These are phyloP conservation scores for Suillus bovinus DNA, from an alignment of 768 basidiomycete species.

Conservation along the genomic window DNA sequence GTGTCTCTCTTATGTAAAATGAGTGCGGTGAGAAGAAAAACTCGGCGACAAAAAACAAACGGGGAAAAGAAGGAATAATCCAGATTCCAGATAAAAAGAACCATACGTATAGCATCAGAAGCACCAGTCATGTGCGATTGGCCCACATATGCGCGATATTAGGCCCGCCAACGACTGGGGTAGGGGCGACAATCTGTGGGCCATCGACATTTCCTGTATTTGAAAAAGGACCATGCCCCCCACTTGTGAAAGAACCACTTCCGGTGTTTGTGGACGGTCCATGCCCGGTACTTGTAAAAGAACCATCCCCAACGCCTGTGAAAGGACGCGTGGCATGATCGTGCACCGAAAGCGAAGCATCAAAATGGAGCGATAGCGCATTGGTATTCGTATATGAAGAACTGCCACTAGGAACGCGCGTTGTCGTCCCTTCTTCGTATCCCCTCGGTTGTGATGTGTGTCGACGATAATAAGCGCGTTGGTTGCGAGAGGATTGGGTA, in stretches of 20 bases:
- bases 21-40: not conserved
- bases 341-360: slow-evolving; percentile 34
- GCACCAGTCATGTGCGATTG: slow-evolving; percentile 28
- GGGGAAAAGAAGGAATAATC: slow-evolving; percentile 2
- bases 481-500: not conserved
- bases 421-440: not conserved
- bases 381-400: slow-evolving; percentile 26
- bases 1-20: not conserved
- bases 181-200: slow-evolving; percentile 34
- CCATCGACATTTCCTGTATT: slow-evolving; percentile 12
- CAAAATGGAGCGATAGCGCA: slow-evolving; percentile 36
- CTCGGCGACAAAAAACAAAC: not conserved
- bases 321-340: slow-evolving; percentile 19
- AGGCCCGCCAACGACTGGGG: slow-evolving; percentile 35
- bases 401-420: slow-evolving; percentile 15
- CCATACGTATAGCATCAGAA: slow-evolving; percentile 2
- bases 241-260: slow-evolving; percentile 18
- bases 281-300: slow-evolving; percentile 17
- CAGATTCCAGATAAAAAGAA: slow-evolving; percentile 10
- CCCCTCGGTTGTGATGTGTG: slow-evolving; percentile 21
- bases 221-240: slow-evolving; percentile 15
- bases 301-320: slow-evolving; percentile 12
- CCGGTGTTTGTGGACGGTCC: slow-evolving; percentile 16
- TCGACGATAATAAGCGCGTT: slow-evolving; percentile 17
- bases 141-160: slow-evolving; percentile 37